Base-by-base conservation (phyloP, 345 rosid genomes). In the Citrus mangshanensis region DNA sequence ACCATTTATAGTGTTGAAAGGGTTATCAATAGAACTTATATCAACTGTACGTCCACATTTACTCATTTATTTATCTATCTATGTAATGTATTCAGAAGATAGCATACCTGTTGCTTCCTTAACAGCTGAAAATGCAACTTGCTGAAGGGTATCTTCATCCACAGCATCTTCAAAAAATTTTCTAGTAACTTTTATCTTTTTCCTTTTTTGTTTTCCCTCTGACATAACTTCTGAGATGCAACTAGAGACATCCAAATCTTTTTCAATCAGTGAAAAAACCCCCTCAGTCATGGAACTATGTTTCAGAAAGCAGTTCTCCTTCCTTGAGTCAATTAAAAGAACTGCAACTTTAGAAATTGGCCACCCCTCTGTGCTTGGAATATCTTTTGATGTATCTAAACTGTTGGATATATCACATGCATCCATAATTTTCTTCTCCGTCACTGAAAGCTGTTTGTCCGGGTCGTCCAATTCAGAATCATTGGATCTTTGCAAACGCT, bases 221-320 rank as follows among this genome's bases (percentile, higher is more conserved):
- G 38, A 8, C 58, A 64, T 13, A 56, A 70, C 70, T 74, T 82
- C 84, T 49, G 85, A 71, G 62, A 25, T 78, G 72, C 77, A 40
- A 62, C 37, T 38, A 55, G 81, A 67, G 59, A 59, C 79, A 74
- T 86, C 78, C 68, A 88, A 46, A 74, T 83, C 81, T 74, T 85
- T 92, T 72, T 92, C 99, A 87, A 95, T 82, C 77, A 92, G 56
- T 2, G 97, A 89, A 96, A 97, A 92, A 63, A 92, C 88, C 74
- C 97, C 97, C 68, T 82, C 77, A 13, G 94, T 87, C 61, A 88
- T 68, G 37, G 77, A 75, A 82, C 90, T 85, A 68, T 83, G 82
- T 61, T 79, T 87, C 82, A 92, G 80, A 78, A 77, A 82, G 78
- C 96, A 93, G 35, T 72, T 86, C 78, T 83, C 85, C 84, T 82